Evolutionary conservation across 306 rosid species (phyloP), one percentile per base, ranked within the genome.

Genomic region (Ormosia semicastrata): DNA sequence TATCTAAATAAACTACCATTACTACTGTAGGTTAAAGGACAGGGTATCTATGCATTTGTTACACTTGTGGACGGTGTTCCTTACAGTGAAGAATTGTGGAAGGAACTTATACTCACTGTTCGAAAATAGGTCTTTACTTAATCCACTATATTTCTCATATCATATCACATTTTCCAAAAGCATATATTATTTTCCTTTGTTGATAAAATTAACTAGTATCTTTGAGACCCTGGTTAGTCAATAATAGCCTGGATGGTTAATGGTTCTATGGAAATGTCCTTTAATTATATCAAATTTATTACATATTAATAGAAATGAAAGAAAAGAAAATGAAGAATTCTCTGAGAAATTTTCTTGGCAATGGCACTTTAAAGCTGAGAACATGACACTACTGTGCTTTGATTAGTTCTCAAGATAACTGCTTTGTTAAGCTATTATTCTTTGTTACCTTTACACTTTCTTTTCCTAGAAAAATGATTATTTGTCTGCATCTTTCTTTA

Each of bases 1-100:
- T 68, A 71, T 76, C 71, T 85, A 34, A 85, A 68, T 49, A 78
- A 76, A 60, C 62, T 63, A 24, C 63, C 76, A 46, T 82, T 71
- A 57, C 50, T 73, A 44, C 39, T 80, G 86, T 78, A 96, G 99
- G 97, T 96, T 71, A 96, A 96, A 88, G 99, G 99, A 44, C 99
- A 96, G 83, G 91, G 94, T 71, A 92, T 96, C 73, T 96, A 93
- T 77, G 99, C 99, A 71, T 96, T 93, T 89, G 94, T 96, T 63
- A 89, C 98, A 34, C 86, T 96, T 62, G 91, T 93, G 69, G 98
- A 92, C 1, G 97, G 99, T 69, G 97, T 90, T 78, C 89, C 94
- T 62, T 96, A 93, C 88, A 92, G 97, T 40, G 98, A 96, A 66
- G 92, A 93, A 76, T 90, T 96, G 73, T 89, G 96, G 83, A 96